Conservation (phyloP, 352 stramenopile species). For the Phytophthora nicotianae region DNA sequence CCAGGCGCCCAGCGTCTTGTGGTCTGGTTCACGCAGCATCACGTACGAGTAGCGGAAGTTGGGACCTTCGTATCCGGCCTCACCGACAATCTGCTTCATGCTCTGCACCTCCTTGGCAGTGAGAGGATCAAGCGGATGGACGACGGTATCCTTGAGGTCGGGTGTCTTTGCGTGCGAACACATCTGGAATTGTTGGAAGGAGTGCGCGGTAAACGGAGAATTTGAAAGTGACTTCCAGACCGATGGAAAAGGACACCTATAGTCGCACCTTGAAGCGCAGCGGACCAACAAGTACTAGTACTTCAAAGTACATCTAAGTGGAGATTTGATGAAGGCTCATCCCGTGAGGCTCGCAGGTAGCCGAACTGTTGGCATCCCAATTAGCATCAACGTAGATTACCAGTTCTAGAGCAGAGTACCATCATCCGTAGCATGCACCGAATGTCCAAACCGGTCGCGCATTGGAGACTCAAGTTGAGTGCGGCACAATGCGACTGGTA, state of each 20-base stretch:
- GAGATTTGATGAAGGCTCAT: constrained; percentile 10
- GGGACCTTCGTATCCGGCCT: constrained; percentile 31
- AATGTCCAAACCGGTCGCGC: background rate
- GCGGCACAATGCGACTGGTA: background rate
- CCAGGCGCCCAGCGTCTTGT: constrained; percentile 38
- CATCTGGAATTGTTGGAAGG: constrained; percentile 7
- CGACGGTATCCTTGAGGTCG: constrained; percentile 16
- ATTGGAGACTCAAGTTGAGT: too few relatives aligned
- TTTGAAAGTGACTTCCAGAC: constrained; percentile 13
- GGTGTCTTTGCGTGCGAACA: constrained; percentile 24
- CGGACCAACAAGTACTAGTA: constrained; percentile 1
- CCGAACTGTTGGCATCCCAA: background rate
- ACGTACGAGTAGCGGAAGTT: constrained; percentile 51
- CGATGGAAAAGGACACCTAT: background rate
- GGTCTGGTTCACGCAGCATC: constrained; percentile 48
- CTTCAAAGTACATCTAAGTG: background rate
- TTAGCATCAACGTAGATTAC: constrained; percentile 4
- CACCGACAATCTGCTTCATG: constrained; percentile 42
- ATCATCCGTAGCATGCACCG: constrained; percentile 2
- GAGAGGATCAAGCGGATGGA: constrained; percentile 48
- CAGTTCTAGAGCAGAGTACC: constrained; percentile 4
- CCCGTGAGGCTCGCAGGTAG: too few relatives aligned
- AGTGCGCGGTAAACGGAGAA: constrained; percentile 5
- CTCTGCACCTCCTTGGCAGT: constrained; percentile 37
- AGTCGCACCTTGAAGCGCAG: constrained; percentile 6